Evolutionary conservation across 2,329 filamentous ascomycete genomes (phyloP), one percentile per base, ranked within the genome.

Genomic region (Chaetomiaceae sp.): DNA sequence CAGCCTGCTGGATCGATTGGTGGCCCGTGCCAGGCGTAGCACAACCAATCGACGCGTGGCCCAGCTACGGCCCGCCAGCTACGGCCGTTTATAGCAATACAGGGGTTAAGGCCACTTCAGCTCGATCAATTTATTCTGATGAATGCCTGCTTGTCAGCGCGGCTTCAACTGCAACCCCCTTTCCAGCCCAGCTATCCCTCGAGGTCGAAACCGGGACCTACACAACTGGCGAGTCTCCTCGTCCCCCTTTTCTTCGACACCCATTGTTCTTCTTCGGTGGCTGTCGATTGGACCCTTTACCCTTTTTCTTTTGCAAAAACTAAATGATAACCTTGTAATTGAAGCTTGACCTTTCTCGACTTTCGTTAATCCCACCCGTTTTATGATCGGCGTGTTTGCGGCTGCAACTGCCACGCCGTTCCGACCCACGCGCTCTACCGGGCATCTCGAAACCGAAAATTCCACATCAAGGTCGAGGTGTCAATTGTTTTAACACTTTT

Each of bases 311-410:
- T 58, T 60, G 61, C 55, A 37, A 58, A 51, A 21, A 44, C 37
- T 25, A 37, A 23, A 58, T 59, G 64, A 59, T 63, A 57, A 60
- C 65, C 57, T 72, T 72, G 65, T 73, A 73, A 74, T 73, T 37
- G 64, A 64, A 59, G 53, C 51, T 55, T 68, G 70, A 65, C 62
- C 56, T 64, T 73, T 74, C 70, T 60, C 61, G 64, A 73, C 71
- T 69, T 61, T 74, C 71, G 62, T 73, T 74, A 63, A 64, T 53
- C 47, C 54, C 30, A 48, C 52, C n/a, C 56, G 51, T 59, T 61
- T 57, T 46, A 56, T 57, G 50, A 55, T 55, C 53, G 48, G 38
- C 50, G 16, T 42, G 43, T 45, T 51, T 49, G 36, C 47, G 54
- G 55, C 55, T 48, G 52, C 53, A 44, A 38, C 51, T 53, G 49